Conservation (phyloP, 495 filamentous ascomycete genomes). For the Penicillium lagena region DNA sequence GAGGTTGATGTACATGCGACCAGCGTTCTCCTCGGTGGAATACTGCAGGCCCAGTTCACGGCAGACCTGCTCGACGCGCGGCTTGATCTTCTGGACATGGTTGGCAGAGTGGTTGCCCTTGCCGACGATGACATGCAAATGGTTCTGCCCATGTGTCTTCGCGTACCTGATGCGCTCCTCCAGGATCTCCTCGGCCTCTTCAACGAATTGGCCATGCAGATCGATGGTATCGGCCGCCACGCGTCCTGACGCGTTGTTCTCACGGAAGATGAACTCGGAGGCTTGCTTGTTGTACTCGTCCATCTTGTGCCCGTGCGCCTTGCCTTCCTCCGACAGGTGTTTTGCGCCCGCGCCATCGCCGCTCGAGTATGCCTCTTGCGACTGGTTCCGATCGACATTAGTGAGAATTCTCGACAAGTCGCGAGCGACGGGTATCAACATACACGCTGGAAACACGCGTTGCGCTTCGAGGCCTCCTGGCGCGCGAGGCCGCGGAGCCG, state of each 20-base stretch:
- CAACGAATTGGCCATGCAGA: slow-evolving; percentile 86
- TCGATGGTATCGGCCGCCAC: slow-evolving; percentile 81
- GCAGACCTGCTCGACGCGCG: slow-evolving; percentile 80
- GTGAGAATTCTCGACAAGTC: too few relatives aligned
- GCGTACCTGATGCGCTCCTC: slow-evolving; percentile 75
- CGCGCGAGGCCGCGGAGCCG: slow-evolving; percentile 79
- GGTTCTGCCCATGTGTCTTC: slow-evolving; percentile 59
- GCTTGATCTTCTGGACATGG: slow-evolving; percentile 86
- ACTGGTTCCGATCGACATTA: slow-evolving; percentile 29
- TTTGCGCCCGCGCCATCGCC: slow-evolving; percentile 79
- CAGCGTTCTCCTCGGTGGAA: slow-evolving; percentile 78
- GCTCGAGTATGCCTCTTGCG: slow-evolving; percentile 70
- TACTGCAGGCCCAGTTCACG: slow-evolving; percentile 75
- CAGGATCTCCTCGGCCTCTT: slow-evolving; percentile 87
- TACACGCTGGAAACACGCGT: slow-evolving; percentile 68
- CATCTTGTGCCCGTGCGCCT: slow-evolving; percentile 70
- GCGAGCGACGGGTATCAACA: background rate
- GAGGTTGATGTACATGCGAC: slow-evolving; percentile 71
- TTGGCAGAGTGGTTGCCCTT: slow-evolving; percentile 81
- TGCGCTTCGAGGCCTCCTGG: slow-evolving; percentile 68
- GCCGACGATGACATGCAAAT: slow-evolving; percentile 87
- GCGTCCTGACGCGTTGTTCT: slow-evolving; percentile 72
- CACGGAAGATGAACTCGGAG: slow-evolving; percentile 87
- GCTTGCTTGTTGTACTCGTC: slow-evolving; percentile 82
- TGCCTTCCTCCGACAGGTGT: slow-evolving; percentile 74